A percentile compares a stretch with the other conserved stretches of the same genome.
phyloP scores from a whole-genome alignment of 805 yeast species.

The Lachancea sp. region DNA sequence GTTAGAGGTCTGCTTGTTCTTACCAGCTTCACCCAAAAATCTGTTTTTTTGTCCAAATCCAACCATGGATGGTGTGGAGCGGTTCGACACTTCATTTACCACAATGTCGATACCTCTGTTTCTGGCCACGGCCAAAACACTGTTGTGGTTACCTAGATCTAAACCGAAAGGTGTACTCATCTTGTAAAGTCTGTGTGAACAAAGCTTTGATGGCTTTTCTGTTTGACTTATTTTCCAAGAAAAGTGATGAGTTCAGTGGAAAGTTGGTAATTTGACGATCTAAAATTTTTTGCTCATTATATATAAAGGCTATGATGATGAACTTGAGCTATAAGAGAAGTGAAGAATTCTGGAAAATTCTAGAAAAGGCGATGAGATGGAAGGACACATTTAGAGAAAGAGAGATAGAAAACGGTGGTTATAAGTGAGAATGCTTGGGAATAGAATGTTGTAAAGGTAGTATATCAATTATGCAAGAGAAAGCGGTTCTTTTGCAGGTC shows the following conservation, averaged over 20 bases:
- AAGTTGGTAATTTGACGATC: neutral
- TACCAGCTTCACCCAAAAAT: conserved; percentile 91
- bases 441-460: too few species aligned
- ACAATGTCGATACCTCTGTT: conserved; percentile 98
- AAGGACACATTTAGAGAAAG: neutral
- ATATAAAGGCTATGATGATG: neutral
- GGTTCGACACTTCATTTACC: conserved; percentile 97
- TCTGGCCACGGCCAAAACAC: conserved; percentile 93
- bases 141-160: conserved; percentile 92
- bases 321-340: neutral
- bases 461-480: too few species aligned
- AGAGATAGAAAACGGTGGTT: too few species aligned
- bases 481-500: too few species aligned
- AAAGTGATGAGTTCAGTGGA: neutral
- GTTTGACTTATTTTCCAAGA: neutral
- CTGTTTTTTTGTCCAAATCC: conserved; percentile 90
- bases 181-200: too few species aligned
- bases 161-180: conserved; percentile 97
- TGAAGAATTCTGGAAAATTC: conserved; percentile 11
- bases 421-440: too few species aligned
- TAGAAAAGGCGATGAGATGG: conserved; percentile 7
- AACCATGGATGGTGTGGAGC: conserved; percentile 87
- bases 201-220: conserved; percentile 13
- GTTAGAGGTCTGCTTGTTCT: conserved; percentile 94
- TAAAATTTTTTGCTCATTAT: neutral